Evolutionary conservation across 2,329 filamentous ascomycete genomes (phyloP), one percentile per base, ranked within the genome.

Genomic region (Talaromyces sp.): DNA sequence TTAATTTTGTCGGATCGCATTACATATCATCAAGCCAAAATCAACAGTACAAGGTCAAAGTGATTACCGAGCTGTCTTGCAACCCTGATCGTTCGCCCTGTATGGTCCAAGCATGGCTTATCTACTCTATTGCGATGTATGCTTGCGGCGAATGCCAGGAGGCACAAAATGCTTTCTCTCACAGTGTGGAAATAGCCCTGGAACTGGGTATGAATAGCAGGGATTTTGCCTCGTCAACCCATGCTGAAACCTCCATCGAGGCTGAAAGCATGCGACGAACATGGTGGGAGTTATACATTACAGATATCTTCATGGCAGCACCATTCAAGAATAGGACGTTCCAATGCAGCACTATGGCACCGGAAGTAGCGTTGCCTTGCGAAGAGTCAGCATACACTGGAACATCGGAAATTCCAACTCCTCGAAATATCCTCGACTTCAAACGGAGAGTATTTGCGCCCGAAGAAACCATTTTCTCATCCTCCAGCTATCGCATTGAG

Each of bases 231-330:
- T 47, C 62, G 1, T 60, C 67, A 11, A 42, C 61, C 13, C 61
- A 59, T 27, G 27, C 61, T 14, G 56, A 86, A 86, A 6, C 81
- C 84, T 56, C 62, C 0, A 76, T 89, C 1, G 68, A 92, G 16
- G 89, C 93, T 65, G 91, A 96, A 71, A 90, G 88, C 67, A 88
- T 89, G 83, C 82, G 90, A 27, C 80, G 91, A 55, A 96, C 91
- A 1, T 96, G 91, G 91, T 96, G 91, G 91, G 90, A 83, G 63
- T 65, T 89, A 24, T 91, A 86, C 65, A 82, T 89, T 27, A 82
- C 88, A 10, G 90, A 95, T 64, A 89, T 88, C 44, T 88, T 92
- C 81, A 82, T 94, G 62, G 88, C 90, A 3, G 88, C 88, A 10
- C 84, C 93, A 10, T 64, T 65, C 24, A 63, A 65, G 19, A 63